phyloP scores from a whole-genome alignment of 2,329 filamentous ascomycete species.

The Dactylonectria estremocensis region DNA sequence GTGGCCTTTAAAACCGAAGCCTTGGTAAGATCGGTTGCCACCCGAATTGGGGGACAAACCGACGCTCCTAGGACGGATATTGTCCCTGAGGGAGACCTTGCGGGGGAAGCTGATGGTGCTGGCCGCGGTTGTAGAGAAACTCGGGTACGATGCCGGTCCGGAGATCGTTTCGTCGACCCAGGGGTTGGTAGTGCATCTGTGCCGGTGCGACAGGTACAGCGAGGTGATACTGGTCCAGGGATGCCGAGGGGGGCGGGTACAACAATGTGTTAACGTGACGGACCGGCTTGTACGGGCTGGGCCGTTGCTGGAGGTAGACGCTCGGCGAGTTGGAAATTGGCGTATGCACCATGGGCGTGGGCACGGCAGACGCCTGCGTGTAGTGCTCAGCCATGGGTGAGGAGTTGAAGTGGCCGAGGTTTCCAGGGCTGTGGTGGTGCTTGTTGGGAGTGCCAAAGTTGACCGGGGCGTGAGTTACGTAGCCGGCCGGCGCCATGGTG shows the following conservation, averaged over 20 bases:
- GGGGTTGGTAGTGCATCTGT: constrained; percentile 87
- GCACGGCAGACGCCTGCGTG: constrained; percentile 65
- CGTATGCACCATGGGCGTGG: constrained; percentile 71
- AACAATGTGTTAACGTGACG: constrained; percentile 92
- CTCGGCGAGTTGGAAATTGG: constrained; percentile 87
- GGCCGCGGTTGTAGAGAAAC: constrained; percentile 60
- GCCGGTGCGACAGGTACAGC: constrained; percentile 71
- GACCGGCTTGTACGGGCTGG: constrained; percentile 93
- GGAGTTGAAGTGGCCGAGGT: constrained; percentile 66
- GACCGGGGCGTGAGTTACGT: constrained; percentile 51
- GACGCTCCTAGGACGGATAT: constrained; percentile 55
- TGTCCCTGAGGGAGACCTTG: constrained; percentile 51
- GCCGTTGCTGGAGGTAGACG: constrained; percentile 87
- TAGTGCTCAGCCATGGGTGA: constrained; percentile 79
- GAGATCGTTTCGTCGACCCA: constrained; percentile 78
- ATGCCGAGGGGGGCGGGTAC: constrained; percentile 86
- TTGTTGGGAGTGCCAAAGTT: constrained; percentile 68
- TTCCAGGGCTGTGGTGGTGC: constrained; percentile 67
- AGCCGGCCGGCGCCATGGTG: constrained; percentile 43
- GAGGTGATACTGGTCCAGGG: constrained; percentile 82
- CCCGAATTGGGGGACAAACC: constrained; percentile 31
- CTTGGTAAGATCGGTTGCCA: not conserved
- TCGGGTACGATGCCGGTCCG: constrained; percentile 81
- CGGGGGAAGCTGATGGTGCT: constrained; percentile 46
- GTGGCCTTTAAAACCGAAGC: constrained; percentile 19